Evolutionary conservation across 2,329 filamentous ascomycete species (phyloP).

Genomic region (Bertia moriformis): DNA sequence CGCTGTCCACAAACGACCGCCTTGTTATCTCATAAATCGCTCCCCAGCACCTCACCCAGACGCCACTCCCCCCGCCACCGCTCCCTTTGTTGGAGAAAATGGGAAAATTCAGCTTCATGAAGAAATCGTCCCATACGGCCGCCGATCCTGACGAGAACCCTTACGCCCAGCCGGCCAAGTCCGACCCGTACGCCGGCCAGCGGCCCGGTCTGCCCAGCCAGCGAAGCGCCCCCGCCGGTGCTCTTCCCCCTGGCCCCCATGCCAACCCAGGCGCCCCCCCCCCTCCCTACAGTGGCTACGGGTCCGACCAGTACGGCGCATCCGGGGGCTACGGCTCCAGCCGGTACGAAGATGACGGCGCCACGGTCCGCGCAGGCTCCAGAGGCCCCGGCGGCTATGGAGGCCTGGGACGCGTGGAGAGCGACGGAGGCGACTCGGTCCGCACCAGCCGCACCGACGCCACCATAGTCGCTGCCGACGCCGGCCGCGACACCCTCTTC

Average conservation of each 20-base stretch:
- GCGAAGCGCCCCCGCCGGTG: constrained; percentile 50
- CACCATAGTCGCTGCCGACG: constrained; percentile 8
- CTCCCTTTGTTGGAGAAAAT: no score
- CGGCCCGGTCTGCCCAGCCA: constrained; percentile 21
- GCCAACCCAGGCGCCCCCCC: constrained; percentile 9
- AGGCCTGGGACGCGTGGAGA: constrained; percentile 33
- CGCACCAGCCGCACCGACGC: constrained; percentile 5
- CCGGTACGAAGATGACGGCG: constrained; percentile 25
- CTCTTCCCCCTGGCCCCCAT: constrained; percentile 23
- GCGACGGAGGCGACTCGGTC: constrained; percentile 29
- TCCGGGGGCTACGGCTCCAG: constrained; percentile 34
- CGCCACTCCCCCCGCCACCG: no score
- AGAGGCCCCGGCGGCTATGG: constrained; percentile 45
- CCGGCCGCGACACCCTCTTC: neutral
- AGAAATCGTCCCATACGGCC: constrained; percentile 44
- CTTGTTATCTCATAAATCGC: no score
- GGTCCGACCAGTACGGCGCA: constrained; percentile 35
- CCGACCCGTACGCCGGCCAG: constrained; percentile 29
- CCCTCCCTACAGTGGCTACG: constrained; percentile 27
- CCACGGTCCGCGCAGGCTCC: constrained; percentile 12
- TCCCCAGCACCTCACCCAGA: no score
- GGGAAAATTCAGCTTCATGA: no score
- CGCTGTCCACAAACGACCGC: no score
- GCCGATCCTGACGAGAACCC: constrained; percentile 41
- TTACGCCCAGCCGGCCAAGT: constrained; percentile 30